phyloP scores from a whole-genome alignment of 2,329 filamentous ascomycete genomes.

The Phialophora verrucosa region DNA sequence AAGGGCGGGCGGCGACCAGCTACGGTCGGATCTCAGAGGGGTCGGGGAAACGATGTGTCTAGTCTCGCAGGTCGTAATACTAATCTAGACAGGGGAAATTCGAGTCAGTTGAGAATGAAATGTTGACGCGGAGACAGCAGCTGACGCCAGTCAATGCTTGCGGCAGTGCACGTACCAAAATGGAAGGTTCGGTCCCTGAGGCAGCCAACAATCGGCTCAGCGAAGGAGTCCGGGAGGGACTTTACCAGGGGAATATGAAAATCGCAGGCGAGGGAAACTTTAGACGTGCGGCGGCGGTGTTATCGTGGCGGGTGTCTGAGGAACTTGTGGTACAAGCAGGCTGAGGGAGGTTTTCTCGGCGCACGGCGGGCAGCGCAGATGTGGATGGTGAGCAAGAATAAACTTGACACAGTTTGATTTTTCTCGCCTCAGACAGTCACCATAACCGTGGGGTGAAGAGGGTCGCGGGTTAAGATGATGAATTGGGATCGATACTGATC shows the following conservation, averaged over 20 bases:
- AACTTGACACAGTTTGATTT: slow-evolving; percentile 19
- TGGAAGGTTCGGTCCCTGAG: slow-evolving; percentile 20
- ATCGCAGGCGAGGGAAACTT: slow-evolving; percentile 19
- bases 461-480: not conserved
- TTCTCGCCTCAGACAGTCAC: slow-evolving; percentile 4
- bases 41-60: slow-evolving; percentile 27
- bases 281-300: slow-evolving; percentile 17
- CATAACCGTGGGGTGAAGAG: not conserved
- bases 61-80: slow-evolving; percentile 13
- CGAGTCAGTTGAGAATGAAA: slow-evolving; percentile 28
- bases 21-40: slow-evolving; percentile 30
- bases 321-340: slow-evolving; percentile 31
- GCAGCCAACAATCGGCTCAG: slow-evolving; percentile 28
- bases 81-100: slow-evolving; percentile 18
- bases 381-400: slow-evolving; percentile 12
- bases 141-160: slow-evolving; percentile 28
- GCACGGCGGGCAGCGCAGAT: slow-evolving; percentile 28
- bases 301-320: slow-evolving; percentile 31
- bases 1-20: slow-evolving; percentile 36
- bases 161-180: slow-evolving; percentile 27
- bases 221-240: slow-evolving; percentile 21
- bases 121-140: slow-evolving; percentile 12
- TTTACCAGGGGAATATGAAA: slow-evolving; percentile 6
- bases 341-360: slow-evolving; percentile 34
- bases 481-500: slow-evolving; percentile 17